Base-by-base conservation (phyloP, 345 rosid genomes). In the Citrus maxima region DNA sequence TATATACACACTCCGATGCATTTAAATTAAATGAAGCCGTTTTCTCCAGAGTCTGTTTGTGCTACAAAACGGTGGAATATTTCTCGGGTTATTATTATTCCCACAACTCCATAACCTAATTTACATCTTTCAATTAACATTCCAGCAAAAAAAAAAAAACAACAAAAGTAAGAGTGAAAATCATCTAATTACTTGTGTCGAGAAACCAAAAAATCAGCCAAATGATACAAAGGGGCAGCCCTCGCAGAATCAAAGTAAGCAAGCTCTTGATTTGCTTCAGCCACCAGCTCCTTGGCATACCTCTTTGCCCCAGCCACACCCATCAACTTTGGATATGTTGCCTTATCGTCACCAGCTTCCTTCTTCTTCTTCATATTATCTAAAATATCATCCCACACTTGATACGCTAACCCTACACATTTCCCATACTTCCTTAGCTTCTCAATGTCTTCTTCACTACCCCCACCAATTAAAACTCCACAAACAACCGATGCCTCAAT, bases 401-500 rank as follows among this genome's bases (percentile, higher is more conserved):
- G 88, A 70, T 80, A 80, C 34, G 81, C 35, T 24, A 84, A 25
- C 35, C 87, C 87, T 0, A 82, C 72, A 10, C 78, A 70, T 69
- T 79, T 76, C 0, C 87, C 89, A 67, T 76, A 82, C 75, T 78
- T 82, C n/a, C 83, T 73, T 21, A 80, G 72, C 27, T 40, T 80
- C 75, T 84, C 83, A 1, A 86, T 68, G 1, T 79, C 76, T 16
- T 13, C 73, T 22, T 4, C 51, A 12, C 69, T 82, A 3, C 74
- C 89, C 4, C 82, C 89, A 13, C 89, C 86, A n/a, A 85, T 1
- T 22, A 85, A 77, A 0, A 77, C 85, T 13, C 88, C 89, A 4
- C 80, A 79, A 2, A 83, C 86, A 2, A 79, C 80, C 8, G 88
- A 67, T 0, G 86, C 87, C 73, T 85, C 86, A 27, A 87, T 0